Evolutionary conservation across 768 basidiomycete genomes (phyloP), one percentile per base, ranked within the genome.

Genomic region (Boletus subcaerulescens): DNA sequence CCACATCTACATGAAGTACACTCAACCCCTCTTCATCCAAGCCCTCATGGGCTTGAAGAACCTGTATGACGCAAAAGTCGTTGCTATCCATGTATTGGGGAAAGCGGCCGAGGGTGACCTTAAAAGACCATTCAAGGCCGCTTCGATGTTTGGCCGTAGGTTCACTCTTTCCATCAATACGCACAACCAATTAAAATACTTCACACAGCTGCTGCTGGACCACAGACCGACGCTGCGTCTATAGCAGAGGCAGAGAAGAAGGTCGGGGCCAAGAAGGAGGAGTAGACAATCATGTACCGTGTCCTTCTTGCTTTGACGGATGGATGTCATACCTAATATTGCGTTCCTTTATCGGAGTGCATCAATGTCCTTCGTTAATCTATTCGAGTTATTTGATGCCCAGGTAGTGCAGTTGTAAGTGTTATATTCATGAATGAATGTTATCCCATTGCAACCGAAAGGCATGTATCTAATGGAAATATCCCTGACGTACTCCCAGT

Each of bases 1-100:
- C 77, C 96, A 99, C 76, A 57, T 89, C 49, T 98, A 98, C 82
- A 77, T 98, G 76, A 85, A 90, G 70, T 98, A 91, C 81, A 95
- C 93, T 8, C 95, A 96, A 68, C 96, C 96, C 8, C 83, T 98
- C 60, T 96, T 98, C 75, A 89, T 98, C 60, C 96, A 98, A 71
- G 83, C 83, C 13, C 81, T 99, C 61, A 97, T 96, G 93, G 91
- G 91, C n/a, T 53, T 97, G 66, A 98, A 99, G 78, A 82, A 80
- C 42, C 71, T 95, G 29, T 91, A 89, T 71, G 95, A 98, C 65
- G 86, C 89, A 53, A 93, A 93, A 68, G 81, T 82, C 17, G 80
- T 95, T 59, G 79, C 85, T 38, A 87, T 99, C 56, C 87, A 96
- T 76, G 43, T 98, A 50, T 74, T 92, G 22, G 90, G 90, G 36